phyloP scores from a whole-genome alignment of 1,284 basidiomycete genomes.

The Schizopora paradoxa region DNA sequence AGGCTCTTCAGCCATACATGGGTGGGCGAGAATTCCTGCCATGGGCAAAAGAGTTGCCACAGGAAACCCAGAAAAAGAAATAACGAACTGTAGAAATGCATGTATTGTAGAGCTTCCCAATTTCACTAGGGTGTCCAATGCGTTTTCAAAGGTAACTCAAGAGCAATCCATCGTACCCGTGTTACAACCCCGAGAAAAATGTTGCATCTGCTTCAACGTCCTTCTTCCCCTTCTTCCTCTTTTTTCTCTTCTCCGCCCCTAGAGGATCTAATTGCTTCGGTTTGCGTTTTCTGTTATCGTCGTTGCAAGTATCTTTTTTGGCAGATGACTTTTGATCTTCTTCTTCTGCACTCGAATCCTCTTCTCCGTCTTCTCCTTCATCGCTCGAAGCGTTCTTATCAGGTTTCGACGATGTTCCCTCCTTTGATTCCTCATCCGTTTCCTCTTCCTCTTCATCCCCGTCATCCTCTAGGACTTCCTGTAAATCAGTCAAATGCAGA shows the following conservation, averaged over 20 bases:
- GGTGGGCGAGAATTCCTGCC: constrained; percentile 92
- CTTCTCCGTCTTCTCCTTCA: constrained; percentile 24
- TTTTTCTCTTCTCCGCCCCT: constrained; percentile 43
- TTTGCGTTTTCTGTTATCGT: constrained; percentile 52
- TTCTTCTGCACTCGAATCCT: constrained; percentile 32
- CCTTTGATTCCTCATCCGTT: constrained; percentile 17
- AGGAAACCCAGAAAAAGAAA: constrained; percentile 71
- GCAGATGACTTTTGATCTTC: constrained; percentile 29
- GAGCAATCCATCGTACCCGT: too few species aligned
- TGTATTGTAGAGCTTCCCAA: too few species aligned
- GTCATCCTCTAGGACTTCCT: constrained; percentile 55
- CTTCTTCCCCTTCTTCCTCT: constrained; percentile 41
- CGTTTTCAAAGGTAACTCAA: too few species aligned
- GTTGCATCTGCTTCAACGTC: constrained; percentile 47
- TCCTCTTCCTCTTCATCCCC: constrained; percentile 31
- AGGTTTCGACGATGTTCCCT: constrained; percentile 12
- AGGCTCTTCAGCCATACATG: constrained; percentile 91
- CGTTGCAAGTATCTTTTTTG: too few species aligned
- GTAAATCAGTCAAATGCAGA: constrained; percentile 80
- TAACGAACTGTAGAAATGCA: constrained; percentile 37
- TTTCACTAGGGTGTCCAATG: too few species aligned
- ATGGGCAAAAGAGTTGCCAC: constrained; percentile 80
- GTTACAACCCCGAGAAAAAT: constrained; percentile 69
- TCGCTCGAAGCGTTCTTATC: constrained; percentile 22
- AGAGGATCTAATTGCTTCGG: constrained; percentile 47